A percentile compares a stretch with the other conserved stretches of the same genome.
Evolutionary conservation across 768 basidiomycete genomes (phyloP).

Genomic region (Termitomyces bulborhizus): DNA sequence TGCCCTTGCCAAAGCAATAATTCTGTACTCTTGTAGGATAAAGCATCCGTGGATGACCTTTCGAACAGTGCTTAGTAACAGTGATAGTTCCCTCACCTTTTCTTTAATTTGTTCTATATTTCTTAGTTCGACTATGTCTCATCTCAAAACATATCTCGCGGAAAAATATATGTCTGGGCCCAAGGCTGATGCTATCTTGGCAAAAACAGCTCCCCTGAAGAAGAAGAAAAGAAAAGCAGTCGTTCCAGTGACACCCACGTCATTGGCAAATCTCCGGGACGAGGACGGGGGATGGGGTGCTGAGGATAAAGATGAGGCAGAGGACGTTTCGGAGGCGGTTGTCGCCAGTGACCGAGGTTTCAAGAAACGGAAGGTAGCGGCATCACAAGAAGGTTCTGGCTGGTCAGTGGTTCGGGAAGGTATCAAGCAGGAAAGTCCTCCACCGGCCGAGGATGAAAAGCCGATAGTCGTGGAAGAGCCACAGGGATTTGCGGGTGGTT

Average conservation of each 20-base stretch:
- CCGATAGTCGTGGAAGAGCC: constrained; percentile 51
- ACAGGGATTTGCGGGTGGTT: constrained; percentile 59
- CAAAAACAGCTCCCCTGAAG: constrained; percentile 53
- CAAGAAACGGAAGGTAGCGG: constrained; percentile 57
- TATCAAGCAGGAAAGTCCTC: constrained; percentile 41
- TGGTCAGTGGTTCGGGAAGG: constrained; percentile 69
- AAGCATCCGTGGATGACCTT: too few relatives aligned
- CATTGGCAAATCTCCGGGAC: constrained; percentile 43
- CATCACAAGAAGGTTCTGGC: constrained; percentile 39
- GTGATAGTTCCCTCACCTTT: too few relatives aligned
- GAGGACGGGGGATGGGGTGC: constrained; percentile 71
- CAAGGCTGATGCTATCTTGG: constrained; percentile 91
- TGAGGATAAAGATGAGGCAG: constrained; percentile 40
- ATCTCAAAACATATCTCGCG: constrained; percentile 79
- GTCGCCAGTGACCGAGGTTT: constrained; percentile 73
- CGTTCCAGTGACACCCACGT: constrained; percentile 15
- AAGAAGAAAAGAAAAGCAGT: constrained; percentile 73
- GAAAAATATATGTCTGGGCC: constrained; percentile 95
- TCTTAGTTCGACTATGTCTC: constrained; percentile 26
- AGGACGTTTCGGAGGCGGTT: constrained; percentile 57
- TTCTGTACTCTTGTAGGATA: too few relatives aligned
- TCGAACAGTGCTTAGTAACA: not conserved
- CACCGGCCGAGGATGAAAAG: constrained; percentile 60
- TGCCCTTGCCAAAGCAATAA: not conserved
- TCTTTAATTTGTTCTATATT: not conserved